These are phyloP conservation scores for Vitis hybrid DNA, from an alignment of 177 flowering plant species.

Conservation along the genomic window DNA sequence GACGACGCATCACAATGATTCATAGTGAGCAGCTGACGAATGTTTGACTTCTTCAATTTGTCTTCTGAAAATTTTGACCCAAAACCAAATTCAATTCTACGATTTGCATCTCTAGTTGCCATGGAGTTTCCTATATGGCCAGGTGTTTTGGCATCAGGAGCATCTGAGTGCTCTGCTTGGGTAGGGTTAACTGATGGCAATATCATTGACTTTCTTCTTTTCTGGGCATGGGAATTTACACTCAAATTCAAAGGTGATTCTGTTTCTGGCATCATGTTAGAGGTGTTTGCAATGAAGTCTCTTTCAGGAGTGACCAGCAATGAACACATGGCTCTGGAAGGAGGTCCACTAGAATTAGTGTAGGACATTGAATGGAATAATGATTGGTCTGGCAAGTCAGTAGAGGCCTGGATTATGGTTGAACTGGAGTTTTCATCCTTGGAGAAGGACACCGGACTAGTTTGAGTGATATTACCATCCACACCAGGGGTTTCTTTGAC, in stretches of 20 bases:
- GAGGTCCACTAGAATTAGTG: slow-evolving; percentile 20
- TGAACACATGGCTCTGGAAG: slow-evolving; percentile 20
- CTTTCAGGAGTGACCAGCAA: slow-evolving; percentile 53
- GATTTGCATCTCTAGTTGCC: slow-evolving; percentile 16
- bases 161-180: slow-evolving; percentile 19
- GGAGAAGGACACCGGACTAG: slow-evolving; percentile 30
- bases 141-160: slow-evolving; percentile 24
- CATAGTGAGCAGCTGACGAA: slow-evolving; percentile 4
- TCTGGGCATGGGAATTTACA: slow-evolving; percentile 68
- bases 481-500: slow-evolving; percentile 53
- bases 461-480: slow-evolving; percentile 5
- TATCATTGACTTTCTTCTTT: slow-evolving; percentile 46
- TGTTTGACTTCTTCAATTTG: slow-evolving; percentile 19
- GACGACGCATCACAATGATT: slow-evolving; percentile 11
- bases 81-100: slow-evolving; percentile 29
- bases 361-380: slow-evolving; percentile 19
- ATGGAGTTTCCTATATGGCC: slow-evolving; percentile 17
- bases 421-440: slow-evolving; percentile 42
- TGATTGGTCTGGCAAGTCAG: slow-evolving; percentile 33
- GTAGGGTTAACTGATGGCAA: slow-evolving; percentile 22
- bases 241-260: slow-evolving; percentile 59
- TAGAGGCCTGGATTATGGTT: slow-evolving; percentile 29
- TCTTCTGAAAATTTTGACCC: slow-evolving; percentile 16
- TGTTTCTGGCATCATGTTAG: slow-evolving; percentile 27
- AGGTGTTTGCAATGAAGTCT: slow-evolving; percentile 10